Conservation (phyloP, 2,329 filamentous ascomycete genomes). For the Phaeosphaeria sp. region DNA sequence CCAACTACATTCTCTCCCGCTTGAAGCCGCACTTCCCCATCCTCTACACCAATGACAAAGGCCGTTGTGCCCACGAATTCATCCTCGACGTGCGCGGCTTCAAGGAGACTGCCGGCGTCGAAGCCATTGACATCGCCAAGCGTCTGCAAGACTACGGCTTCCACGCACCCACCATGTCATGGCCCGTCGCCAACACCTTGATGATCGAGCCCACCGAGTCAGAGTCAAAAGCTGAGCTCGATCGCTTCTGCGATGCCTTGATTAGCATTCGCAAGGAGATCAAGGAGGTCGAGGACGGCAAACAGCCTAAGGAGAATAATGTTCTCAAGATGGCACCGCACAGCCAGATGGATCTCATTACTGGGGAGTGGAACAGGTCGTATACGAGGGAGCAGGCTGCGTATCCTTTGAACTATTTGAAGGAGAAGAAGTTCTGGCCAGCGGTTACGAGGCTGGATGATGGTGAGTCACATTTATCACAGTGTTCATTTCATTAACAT, state of each 20-base stretch:
- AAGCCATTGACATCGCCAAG: constrained; percentile 95
- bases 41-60: constrained; percentile 89
- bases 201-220: constrained; percentile 99
- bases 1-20: constrained; percentile 92
- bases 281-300: constrained; percentile 79
- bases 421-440: constrained; percentile 99
- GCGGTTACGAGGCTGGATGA: constrained; percentile 86
- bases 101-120: constrained; percentile 80
- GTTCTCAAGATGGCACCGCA: constrained; percentile 91
- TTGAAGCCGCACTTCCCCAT: constrained; percentile 87
- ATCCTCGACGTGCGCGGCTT: constrained; percentile 90
- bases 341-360: constrained; percentile 79
- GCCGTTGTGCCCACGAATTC: constrained; percentile 95
- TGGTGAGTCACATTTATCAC: no score
- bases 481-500: neutral
- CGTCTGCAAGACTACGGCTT: constrained; percentile 97
- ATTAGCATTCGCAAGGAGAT: constrained; percentile 89
- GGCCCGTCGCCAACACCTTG: constrained; percentile 91
- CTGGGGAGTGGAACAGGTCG: constrained; percentile 78
- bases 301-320: constrained; percentile 76
- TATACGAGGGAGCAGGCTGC: constrained; percentile 85
- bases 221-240: constrained; percentile 89
- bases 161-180: constrained; percentile 96
- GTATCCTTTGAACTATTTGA: constrained; percentile 81
- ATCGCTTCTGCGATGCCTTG: constrained; percentile 89